phyloP scores from a whole-genome alignment of 169 alveolate genomes.

The Cryptosporidium meleagridis region DNA sequence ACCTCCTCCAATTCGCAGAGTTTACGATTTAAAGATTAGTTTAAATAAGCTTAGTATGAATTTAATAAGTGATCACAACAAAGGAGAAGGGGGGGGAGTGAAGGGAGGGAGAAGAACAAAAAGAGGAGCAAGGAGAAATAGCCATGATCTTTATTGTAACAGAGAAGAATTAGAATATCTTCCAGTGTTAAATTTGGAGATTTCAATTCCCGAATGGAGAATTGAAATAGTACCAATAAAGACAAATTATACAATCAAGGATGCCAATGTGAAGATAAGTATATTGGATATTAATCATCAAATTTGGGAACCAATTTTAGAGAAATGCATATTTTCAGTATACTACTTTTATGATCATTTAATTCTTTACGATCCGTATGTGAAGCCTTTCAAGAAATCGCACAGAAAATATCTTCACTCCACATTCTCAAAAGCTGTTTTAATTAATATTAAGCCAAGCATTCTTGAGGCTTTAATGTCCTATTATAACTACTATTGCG shows the following conservation, averaged over 20 bases:
- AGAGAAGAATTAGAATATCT: background rate
- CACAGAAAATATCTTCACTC: constrained; percentile 50
- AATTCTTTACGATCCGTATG: constrained; percentile 69
- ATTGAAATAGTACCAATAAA: constrained; percentile 54
- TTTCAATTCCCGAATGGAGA: constrained; percentile 44
- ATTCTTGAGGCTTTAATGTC: background rate
- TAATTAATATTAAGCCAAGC: constrained; percentile 54
- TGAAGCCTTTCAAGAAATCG: constrained; percentile 35
- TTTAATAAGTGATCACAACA: background rate
- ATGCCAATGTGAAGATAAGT: constrained; percentile 6
- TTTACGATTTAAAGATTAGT: constrained; percentile 10
- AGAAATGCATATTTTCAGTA: constrained; percentile 40
- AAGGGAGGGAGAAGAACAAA: too few relatives aligned
- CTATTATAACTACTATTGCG: background rate
- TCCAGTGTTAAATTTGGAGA: constrained; percentile 31
- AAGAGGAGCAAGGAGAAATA: background rate
- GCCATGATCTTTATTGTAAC: background rate
- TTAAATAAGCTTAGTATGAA: constrained; percentile 1
- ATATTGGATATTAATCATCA: constrained; percentile 47
- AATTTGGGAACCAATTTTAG: constrained; percentile 55
- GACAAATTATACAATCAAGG: constrained; percentile 51
- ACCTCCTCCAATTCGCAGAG: constrained; percentile 70
- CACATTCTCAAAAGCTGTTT: constrained; percentile 32
- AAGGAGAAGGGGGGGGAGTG: too few relatives aligned
- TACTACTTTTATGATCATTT: constrained; percentile 54